Conservation (phyloP, 2,329 filamentous ascomycete genomes). For the Cercospora sojina region DNA sequence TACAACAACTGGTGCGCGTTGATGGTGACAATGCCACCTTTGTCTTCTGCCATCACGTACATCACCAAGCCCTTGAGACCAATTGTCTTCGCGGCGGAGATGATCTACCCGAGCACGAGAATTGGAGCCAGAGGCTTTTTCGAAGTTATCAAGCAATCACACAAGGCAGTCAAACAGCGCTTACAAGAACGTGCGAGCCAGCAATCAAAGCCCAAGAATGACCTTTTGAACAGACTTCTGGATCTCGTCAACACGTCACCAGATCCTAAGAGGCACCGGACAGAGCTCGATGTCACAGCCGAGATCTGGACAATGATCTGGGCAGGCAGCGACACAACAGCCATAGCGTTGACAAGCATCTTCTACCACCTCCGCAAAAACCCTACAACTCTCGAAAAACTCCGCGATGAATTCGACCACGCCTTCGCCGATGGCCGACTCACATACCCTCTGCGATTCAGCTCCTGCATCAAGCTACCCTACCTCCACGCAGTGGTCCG, state of each 20-base stretch:
- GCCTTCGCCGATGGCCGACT: conserved; percentile 30
- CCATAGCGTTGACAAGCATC: conserved; percentile 31
- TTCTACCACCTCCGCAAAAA: conserved; percentile 43
- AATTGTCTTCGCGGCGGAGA: conserved; percentile 14
- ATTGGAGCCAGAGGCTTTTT: neutral
- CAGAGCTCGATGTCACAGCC: conserved; percentile 17
- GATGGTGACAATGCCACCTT: conserved; percentile 14
- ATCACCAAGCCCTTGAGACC: conserved; percentile 6
- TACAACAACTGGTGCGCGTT: conserved; percentile 18
- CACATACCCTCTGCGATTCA: conserved; percentile 33
- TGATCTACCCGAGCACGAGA: conserved; percentile 11
- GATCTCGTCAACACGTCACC: conserved; percentile 27
- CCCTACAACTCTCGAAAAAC: conserved; percentile 31
- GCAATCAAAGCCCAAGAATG: conserved; percentile 20
- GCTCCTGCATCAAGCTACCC: conserved; percentile 39
- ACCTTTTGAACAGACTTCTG: conserved; percentile 27
- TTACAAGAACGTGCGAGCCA: conserved; percentile 2
- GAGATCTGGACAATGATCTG: conserved; percentile 44
- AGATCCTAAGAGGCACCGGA: conserved; percentile 12
- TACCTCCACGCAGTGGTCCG: conserved; percentile 49
- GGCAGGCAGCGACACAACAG: conserved; percentile 43
- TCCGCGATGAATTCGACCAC: conserved; percentile 41
- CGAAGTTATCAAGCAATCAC: conserved; percentile 13
- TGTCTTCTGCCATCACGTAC: conserved; percentile 13
- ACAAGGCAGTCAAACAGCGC: conserved; percentile 7